Percentiles rank a stretch among this genome's conserved stretches.
Conservation (phyloP, 768 basidiomycete genomes). For the Tulasnella sp. region DNA sequence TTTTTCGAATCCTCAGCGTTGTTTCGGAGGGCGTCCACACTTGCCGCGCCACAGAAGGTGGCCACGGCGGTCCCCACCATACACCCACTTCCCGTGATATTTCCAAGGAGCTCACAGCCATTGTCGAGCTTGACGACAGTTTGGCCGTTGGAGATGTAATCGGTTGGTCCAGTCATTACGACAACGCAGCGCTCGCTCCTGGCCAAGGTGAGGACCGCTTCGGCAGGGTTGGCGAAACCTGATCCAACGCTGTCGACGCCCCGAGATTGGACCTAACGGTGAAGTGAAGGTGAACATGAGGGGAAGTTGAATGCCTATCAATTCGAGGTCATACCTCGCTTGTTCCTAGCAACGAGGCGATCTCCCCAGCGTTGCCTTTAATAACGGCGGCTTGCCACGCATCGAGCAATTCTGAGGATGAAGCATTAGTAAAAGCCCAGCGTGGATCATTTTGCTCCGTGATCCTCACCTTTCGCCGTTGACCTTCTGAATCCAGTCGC, state of each 20-base stretch:
- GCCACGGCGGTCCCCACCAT: slow-evolving; percentile 71
- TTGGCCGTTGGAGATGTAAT: slow-evolving; percentile 79
- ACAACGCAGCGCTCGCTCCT: slow-evolving; percentile 74
- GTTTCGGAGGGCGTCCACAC: slow-evolving; percentile 33
- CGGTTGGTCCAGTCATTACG: slow-evolving; percentile 67
- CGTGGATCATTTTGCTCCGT: neutral
- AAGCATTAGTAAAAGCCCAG: neutral
- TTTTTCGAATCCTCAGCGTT: slow-evolving; percentile 27
- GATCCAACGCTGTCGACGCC: slow-evolving; percentile 81
- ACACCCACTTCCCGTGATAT: slow-evolving; percentile 88
- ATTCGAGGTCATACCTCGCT: slow-evolving; percentile 46
- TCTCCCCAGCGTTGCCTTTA: slow-evolving; percentile 89
- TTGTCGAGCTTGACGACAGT: slow-evolving; percentile 63
- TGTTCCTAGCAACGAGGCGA: slow-evolving; percentile 69
- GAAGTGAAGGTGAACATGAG: neutral
- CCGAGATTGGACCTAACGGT: slow-evolving; percentile 52
- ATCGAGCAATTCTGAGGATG: slow-evolving; percentile 52
- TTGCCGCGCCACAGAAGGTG: slow-evolving; percentile 67
- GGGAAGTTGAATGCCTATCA: neutral
- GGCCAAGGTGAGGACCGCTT: slow-evolving; percentile 63
- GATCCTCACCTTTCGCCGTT: slow-evolving; percentile 46
- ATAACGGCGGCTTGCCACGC: slow-evolving; percentile 83
- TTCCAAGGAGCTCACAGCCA: slow-evolving; percentile 62
- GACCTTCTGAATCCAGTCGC: slow-evolving; percentile 65
- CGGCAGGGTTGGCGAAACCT: slow-evolving; percentile 67